Base-by-base conservation (phyloP, 352 stramenopile genomes). In the Aphanomyces stellatus region DNA sequence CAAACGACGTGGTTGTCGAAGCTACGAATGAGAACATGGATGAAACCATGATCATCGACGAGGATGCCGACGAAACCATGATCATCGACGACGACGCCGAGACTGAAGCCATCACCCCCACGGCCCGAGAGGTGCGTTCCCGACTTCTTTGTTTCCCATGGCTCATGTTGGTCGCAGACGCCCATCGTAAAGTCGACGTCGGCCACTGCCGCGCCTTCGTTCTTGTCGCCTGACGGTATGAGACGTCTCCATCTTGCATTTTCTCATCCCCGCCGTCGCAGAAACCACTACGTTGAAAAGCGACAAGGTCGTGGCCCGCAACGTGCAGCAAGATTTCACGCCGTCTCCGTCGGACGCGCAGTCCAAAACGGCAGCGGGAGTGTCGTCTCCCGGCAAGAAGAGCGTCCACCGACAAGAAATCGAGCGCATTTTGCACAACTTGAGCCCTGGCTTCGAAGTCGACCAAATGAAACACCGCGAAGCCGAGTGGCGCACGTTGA, bases 381-480 rank as follows among this genome's bases (percentile, higher is more conserved):
- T 31, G 35, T 27, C 10, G 25, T 51, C 55, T 19, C 37, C 55
- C 1, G 37, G 34, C 25, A 64, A 67, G 40, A 30, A 31, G n/a
- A n/a, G 13, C 19, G 19, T 59, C 10, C 2, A 57, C 1, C n/a
- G 40, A 5, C 27, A 43, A 15, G 60, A 67, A 59, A 19, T 67
- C 3, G 33, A 35, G 19, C 60, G 60, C 5, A 41, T 67, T 11
- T 24, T 91, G 24, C 65, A 77, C 19, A 76, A 76, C 22, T 74
- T 93, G 1, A 80, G 77, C 11, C 72, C 82, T 1, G 74, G 74
- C 0, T 86, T 83, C 60, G 76, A 72, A 4, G 76, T 80, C 17
- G 25, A 62, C 8, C 70, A 64, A 30, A 83, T 93, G 48, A 62
- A 75, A 10, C 73, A 91, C 51, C 85, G 85, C 19, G 80, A 89